Base-by-base conservation (phyloP, 441 rosid genomes). In the Theobroma grandiflorum region DNA sequence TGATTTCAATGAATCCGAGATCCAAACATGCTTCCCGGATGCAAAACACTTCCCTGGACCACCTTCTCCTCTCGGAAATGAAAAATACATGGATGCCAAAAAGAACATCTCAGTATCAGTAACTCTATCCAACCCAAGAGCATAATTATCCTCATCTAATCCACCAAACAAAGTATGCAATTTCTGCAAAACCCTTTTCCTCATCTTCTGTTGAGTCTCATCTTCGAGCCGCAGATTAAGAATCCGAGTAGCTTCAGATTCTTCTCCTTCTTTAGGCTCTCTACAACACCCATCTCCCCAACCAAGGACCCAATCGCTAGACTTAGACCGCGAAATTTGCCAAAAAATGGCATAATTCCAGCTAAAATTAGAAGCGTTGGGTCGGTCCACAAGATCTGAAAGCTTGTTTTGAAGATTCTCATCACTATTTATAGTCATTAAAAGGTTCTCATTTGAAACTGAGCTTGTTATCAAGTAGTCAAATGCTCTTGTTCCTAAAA, bases 251-350 rank as follows among this genome's bases (percentile, higher is more conserved):
- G 85, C 88, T 66, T 87, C 93, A 2, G 91, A 88, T 78, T 89
- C 97, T 77, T 95, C 99, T 47, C 89, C 92, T 5, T 88, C 91
- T 65, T 81, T 86, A 8, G 99, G 98, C 88, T 95, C 99, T 72
- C 99, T 81, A 78, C 98, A 94, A 43, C 88, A 94, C 78, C 98
- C 98, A 75, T 95, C 99, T 61, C 95, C 99, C 99, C 98, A 95
- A 20, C 96, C 95, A 31, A 95, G 80, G 52, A 93, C 95, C 88
- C 89, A 90, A 18, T 93, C 97, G 58, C 97, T 95, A 15, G 98
- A 89, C 83, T 90, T 94, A 43, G 95, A 94, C 85, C 87, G 83
- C 31, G 98, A 93, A 71, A 94, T 88, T 72, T 96, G 99, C 99
- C 99, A 96, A 83, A 94, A 91, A 43, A 96, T 88, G 0, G 99